Evolutionary conservation across 2,329 filamentous ascomycete genomes (phyloP), one percentile per base, ranked within the genome.

Genomic region (Ophiocordyceps camponoti-floridani): DNA sequence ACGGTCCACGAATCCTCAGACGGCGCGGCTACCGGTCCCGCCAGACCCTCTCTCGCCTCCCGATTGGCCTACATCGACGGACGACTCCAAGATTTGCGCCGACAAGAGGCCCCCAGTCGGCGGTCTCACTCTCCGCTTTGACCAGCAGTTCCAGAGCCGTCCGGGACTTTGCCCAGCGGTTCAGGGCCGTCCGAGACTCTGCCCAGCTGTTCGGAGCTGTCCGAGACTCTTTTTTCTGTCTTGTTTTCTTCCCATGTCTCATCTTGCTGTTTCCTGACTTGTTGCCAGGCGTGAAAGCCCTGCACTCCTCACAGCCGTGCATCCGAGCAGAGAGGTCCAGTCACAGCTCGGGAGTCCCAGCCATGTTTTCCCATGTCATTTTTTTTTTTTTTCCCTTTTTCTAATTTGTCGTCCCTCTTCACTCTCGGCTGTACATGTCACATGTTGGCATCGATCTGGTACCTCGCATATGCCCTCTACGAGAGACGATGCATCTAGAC

Each of bases 21-120:
- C 38, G 54, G 59, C 18, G 57, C 53, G 31, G 57, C 52, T 37
- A 46, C 58, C 5, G 52, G 59, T n/a, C 53, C 59, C 7, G 57
- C 62, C 19, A 61, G 63, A 46, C 59, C 67, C 13, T 68, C 66
- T 35, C 57, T 77, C 40, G 64, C 67, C 19, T 66, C 65, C 33
- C 69, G 72, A 11, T 59, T 77, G 45, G 71, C 73, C 4, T 76
- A 77, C 48, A 67, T 77, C 42, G 73, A 77, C 52, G 67, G 74
- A 50, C 69, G 72, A 35, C 66, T 77, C 40, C 70, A 68, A 50
- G 70, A 74, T 47, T 62, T 77, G 47, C 67, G 70, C 47, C 66
- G 62, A 42, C 65, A 66, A 35, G 62, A 63, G 44, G 53, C 52
- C 26, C 58, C 60, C 40, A 60, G 57, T 9, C 62, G 62, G 46